Evolutionary conservation across 495 filamentous ascomycete genomes (phyloP), one percentile per base, ranked within the genome.

Genomic region (Sabuloglossum arenarium): DNA sequence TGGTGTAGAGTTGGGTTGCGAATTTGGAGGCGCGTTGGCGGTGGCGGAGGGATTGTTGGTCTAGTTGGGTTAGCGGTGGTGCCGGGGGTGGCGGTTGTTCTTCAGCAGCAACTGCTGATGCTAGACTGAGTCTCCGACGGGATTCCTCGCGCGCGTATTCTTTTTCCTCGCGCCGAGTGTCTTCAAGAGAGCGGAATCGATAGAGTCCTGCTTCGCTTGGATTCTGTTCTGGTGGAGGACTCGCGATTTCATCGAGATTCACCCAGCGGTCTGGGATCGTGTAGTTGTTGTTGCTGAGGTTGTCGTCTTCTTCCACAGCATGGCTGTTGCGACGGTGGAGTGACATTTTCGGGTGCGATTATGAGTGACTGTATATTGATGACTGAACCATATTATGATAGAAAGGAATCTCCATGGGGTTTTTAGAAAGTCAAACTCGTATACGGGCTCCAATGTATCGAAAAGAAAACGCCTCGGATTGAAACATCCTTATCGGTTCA

Each of bases 1-100:
- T 14, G 19, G 31, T 47, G 37, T 54, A 91, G 58, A 90, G 64
- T 63, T 85, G 70, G 3, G 84, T 88, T n/a, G 75, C 73, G 32
- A 75, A 66, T 58, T 74, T 70, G 4, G 84, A 82, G 19, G 68
- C 61, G 6, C 61, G 61, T 23, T 57, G 24, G 25, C 31, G 59
- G 28, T 29, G 45, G 34, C 30, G 45, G 49, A 57, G 57, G 46
- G n/a, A 14, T 12, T 9, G 53, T 59, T 58, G 42, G 28, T 30
- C 34, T 10, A 21, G 39, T 47, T 27, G 23, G 28, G 43, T 16
- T n/a, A n/a, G n/a, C n/a, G n/a, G n/a, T n/a, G n/a, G 19, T 61
- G 32, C 34, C 8, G 52, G 61, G n/a, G 21, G 8, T 14, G 14
- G 49, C 49, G 23, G 29, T 31, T 32, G 30, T 32, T 32, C 11